Percentiles rank a stretch among this genome's conserved stretches.
These are phyloP conservation scores for Phytophthora quininea DNA, from an alignment of 352 stramenopile species.

Conservation along the genomic window DNA sequence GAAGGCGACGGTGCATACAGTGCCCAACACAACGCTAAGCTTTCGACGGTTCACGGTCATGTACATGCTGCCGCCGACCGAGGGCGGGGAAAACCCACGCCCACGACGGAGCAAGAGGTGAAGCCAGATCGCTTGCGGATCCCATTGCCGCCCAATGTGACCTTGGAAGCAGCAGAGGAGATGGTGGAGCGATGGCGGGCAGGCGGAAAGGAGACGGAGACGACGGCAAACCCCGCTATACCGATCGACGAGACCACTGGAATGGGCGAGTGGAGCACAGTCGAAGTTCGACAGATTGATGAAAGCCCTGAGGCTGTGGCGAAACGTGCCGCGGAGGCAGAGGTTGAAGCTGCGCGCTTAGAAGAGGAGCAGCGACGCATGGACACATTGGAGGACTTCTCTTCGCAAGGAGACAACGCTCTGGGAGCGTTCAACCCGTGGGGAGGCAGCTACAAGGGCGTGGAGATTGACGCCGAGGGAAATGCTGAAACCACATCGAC, in stretches of 20 bases:
- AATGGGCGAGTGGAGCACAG: conserved; percentile 85
- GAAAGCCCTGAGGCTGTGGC: conserved; percentile 74
- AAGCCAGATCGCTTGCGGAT: conserved; percentile 71
- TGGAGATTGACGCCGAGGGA: conserved; percentile 55
- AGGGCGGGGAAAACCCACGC: too few relatives aligned
- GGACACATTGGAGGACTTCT: conserved; percentile 74
- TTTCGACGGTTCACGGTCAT: conserved; percentile 69
- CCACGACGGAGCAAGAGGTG: conserved; percentile 21
- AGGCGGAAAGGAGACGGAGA: conserved; percentile 26
- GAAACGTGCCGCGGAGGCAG: conserved; percentile 48
- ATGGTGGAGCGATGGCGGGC: conserved; percentile 59
- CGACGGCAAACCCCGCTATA: conserved; percentile 15
- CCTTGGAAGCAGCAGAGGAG: conserved; percentile 65
- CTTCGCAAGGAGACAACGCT: conserved; percentile 71
- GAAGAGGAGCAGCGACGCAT: conserved; percentile 59
- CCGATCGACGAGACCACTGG: conserved; percentile 74
- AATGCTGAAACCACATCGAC: conserved; percentile 1
- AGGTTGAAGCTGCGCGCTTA: conserved; percentile 41
- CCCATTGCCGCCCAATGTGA: conserved; percentile 61
- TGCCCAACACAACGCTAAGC: conserved; percentile 71
- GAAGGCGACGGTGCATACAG: conserved; percentile 51
- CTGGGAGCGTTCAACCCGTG: conserved; percentile 84
- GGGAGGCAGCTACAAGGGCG: conserved; percentile 85
- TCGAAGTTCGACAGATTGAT: conserved; percentile 75
- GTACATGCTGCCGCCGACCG: conserved; percentile 53